phyloP scores from a whole-genome alignment of 129 eudicot species.

The Pulicaria dysenterica region DNA sequence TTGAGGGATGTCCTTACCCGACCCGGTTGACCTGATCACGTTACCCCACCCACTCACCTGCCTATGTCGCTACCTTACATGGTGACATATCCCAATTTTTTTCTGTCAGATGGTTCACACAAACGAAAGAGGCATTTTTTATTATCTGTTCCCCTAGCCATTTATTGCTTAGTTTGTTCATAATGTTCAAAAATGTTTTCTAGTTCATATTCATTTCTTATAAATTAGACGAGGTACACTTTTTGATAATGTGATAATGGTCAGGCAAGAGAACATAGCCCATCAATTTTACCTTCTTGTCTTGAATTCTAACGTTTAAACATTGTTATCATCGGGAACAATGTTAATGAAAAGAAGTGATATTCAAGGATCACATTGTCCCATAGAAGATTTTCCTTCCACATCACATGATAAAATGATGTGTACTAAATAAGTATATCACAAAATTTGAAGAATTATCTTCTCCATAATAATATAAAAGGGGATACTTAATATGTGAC shows the following conservation, averaged over 20 bases:
- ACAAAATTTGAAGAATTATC: background rate
- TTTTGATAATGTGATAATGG: background rate
- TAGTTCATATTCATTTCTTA: slow-evolving; percentile 6
- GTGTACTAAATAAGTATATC: background rate
- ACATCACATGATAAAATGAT: background rate
- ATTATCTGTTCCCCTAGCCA: background rate
- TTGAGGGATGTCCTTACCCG: background rate
- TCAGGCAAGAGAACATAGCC: slow-evolving; percentile 7
- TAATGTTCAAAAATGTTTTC: background rate
- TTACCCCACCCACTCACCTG: background rate
- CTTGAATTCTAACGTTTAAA: background rate
- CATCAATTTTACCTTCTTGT: background rate
- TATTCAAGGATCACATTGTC: background rate
- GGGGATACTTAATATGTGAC: background rate
- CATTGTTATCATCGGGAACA: background rate
- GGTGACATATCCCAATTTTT: background rate
- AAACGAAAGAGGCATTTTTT: background rate
- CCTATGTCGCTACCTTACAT: background rate
- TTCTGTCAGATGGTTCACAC: background rate
- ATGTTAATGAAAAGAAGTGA: background rate
- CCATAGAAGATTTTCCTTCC: background rate
- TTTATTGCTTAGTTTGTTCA: slow-evolving; percentile 19
- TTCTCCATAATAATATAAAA: background rate
- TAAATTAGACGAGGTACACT: slow-evolving; percentile 17
- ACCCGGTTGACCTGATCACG: background rate